A percentile compares a stretch with the other conserved stretches of the same genome.
Conservation (phyloP, 148 eudicot genomes). For the Diospyros kaki region DNA sequence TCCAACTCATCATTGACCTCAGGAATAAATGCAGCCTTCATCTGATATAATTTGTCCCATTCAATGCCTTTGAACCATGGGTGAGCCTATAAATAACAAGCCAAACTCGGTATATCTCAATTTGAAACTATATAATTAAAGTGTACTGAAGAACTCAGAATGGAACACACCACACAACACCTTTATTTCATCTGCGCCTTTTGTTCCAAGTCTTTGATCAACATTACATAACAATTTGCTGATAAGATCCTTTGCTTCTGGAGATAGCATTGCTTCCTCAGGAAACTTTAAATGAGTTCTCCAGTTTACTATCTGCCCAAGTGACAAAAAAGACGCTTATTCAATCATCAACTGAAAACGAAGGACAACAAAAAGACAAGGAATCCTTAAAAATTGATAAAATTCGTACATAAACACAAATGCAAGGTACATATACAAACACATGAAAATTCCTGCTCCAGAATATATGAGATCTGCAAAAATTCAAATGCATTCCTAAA, state of each 20-base stretch:
- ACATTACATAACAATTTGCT: conserved; percentile 91
- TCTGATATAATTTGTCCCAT: conserved; percentile 85
- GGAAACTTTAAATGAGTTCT: conserved; percentile 95
- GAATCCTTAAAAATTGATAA: neutral
- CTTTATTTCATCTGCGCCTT: conserved; percentile 94
- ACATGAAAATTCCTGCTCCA: neutral
- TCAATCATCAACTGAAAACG: neutral
- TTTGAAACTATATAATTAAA: neutral
- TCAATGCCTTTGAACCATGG: conserved; percentile 86
- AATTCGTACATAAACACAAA: neutral
- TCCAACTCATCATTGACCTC: conserved; percentile 98
- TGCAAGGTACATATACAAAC: neutral
- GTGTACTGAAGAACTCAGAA: conserved; percentile 11
- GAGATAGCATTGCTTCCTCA: conserved; percentile 90
- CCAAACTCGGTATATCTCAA: conserved; percentile 10
- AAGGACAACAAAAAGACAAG: neutral
- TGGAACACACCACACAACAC: conserved; percentile 34
- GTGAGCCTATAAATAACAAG: conserved; percentile 55
- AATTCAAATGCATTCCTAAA: conserved; percentile 8
- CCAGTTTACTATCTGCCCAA: conserved; percentile 91
- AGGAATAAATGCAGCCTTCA: conserved; percentile 95
- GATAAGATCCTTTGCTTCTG: conserved; percentile 96
- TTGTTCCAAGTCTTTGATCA: conserved; percentile 88
- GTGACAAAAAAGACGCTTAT: conserved; percentile 6
- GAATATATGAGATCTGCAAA: neutral